phyloP scores from a whole-genome alignment of 805 yeast genomes.

The Pichia cephalocereana region DNA sequence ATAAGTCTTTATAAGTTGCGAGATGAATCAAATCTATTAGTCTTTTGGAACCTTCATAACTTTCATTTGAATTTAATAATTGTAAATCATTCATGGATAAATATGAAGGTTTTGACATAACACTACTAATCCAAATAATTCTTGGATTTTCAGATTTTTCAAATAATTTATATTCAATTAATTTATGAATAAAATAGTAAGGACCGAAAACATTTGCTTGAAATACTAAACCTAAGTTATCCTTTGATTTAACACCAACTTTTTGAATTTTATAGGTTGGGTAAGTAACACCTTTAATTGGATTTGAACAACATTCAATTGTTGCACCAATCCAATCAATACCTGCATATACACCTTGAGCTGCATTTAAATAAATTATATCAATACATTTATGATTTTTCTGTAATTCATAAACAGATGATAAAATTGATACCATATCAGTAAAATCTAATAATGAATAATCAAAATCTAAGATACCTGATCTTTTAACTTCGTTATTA shows the following conservation, averaged over 20 bases:
- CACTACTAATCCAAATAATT: slow-evolving; percentile 77
- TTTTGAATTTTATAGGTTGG: slow-evolving; percentile 82
- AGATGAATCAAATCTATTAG: slow-evolving; percentile 74
- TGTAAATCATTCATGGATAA: slow-evolving; percentile 71
- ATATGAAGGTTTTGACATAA: slow-evolving; percentile 70
- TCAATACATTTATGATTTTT: slow-evolving; percentile 61
- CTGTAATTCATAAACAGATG: slow-evolving; percentile 62
- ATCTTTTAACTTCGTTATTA: slow-evolving; percentile 29
- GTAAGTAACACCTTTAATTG: slow-evolving; percentile 76
- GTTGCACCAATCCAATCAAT: slow-evolving; percentile 79
- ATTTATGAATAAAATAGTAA: slow-evolving; percentile 66
- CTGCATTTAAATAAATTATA: slow-evolving; percentile 79
- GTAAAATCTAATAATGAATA: slow-evolving; percentile 85
- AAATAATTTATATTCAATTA: slow-evolving; percentile 41
- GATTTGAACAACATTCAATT: slow-evolving; percentile 54
- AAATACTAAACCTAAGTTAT: slow-evolving; percentile 79
- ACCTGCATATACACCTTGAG: slow-evolving; percentile 80
- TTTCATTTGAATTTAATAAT: slow-evolving; percentile 47
- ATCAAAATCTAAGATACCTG: slow-evolving; percentile 69
- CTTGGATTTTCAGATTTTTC: slow-evolving; percentile 39
- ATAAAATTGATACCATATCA: slow-evolving; percentile 74
- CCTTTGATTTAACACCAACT: slow-evolving; percentile 65
- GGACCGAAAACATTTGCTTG: slow-evolving; percentile 98
- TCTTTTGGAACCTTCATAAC: slow-evolving; percentile 91
- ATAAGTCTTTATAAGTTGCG: slow-evolving; percentile 50